Evolutionary conservation across 2,329 filamentous ascomycete genomes (phyloP).

Genomic region (Fusarium scirpi): DNA sequence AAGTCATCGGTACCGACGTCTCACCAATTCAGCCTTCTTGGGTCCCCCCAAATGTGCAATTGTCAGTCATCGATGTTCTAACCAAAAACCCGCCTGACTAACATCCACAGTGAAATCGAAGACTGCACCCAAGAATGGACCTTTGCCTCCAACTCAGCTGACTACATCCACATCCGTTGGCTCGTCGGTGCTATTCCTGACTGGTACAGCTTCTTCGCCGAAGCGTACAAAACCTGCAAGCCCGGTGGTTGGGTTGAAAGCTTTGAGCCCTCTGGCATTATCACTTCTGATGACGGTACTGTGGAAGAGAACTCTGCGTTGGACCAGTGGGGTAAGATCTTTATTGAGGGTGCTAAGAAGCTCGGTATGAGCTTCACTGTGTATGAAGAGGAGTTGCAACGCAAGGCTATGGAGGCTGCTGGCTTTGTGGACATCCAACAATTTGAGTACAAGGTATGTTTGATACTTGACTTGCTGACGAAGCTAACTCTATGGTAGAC

Average conservation of each 20-base stretch:
- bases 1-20: constrained; percentile 17
- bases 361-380: not conserved
- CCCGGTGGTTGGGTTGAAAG: constrained; percentile 17
- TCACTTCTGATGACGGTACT: constrained; percentile 13
- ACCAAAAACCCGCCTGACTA: rapidly evolving
- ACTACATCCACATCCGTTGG: constrained; percentile 25
- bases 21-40: constrained; percentile 19
- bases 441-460: constrained; percentile 17
- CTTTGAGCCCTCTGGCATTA: constrained; percentile 2
- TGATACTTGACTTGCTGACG: rapidly evolving
- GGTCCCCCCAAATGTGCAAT: constrained; percentile 14
- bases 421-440: constrained; percentile 15
- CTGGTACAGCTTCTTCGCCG: constrained; percentile 10
- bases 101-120: constrained; percentile 4
- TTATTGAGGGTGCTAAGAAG: constrained; percentile 19
- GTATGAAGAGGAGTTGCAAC: constrained; percentile 10
- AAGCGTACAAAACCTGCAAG: constrained; percentile 20
- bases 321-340: constrained; percentile 20
- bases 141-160: constrained; percentile 12
- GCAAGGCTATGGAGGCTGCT: constrained; percentile 16
- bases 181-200: constrained; percentile 7
- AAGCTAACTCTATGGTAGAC: not conserved
- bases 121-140: constrained; percentile 27
- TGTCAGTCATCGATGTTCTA: not conserved
- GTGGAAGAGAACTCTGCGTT: constrained; percentile 16